These are phyloP conservation scores for Rhizomucor miehei DNA, from an alignment of 371 early-diverging fungal genomes.

Conservation along the genomic window DNA sequence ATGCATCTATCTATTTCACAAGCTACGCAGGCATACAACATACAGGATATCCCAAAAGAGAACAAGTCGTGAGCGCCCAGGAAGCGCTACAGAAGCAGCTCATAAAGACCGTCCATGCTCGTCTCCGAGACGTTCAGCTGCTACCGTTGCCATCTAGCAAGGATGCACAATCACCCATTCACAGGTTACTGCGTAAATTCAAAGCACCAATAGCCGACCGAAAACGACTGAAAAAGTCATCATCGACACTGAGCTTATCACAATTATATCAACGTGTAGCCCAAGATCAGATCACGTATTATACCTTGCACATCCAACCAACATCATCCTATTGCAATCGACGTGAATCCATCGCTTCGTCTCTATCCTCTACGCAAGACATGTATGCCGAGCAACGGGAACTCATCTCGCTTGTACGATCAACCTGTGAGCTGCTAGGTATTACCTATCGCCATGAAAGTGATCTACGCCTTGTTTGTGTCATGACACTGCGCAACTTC, in stretches of 20 bases:
- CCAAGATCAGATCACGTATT: conserved; percentile 40
- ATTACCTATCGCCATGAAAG: conserved; percentile 37
- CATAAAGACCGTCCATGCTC: too few relatives aligned
- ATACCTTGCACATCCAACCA: conserved; percentile 33
- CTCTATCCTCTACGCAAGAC: conserved; percentile 14
- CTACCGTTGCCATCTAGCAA: conserved; percentile 14
- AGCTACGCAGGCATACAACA: conserved; percentile 25
- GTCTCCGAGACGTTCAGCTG: conserved; percentile 33
- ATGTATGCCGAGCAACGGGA: conserved; percentile 1
- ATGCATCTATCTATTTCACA: conserved; percentile 41
- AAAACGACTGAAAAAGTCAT: conserved; percentile 22
- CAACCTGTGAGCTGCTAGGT: conserved; percentile 40
- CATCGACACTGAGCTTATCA: conserved; percentile 31
- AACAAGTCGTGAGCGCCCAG: conserved; percentile 29
- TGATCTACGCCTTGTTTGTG: conserved; percentile 28
- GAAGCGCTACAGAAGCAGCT: too few relatives aligned
- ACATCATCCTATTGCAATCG: too few relatives aligned
- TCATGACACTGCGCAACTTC: conserved; percentile 37
- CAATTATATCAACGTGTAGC: conserved; percentile 35
- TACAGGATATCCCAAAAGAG: conserved; percentile 27
- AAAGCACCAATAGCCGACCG: conserved; percentile 10
- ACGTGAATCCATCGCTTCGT: conserved; percentile 20
- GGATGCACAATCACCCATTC: conserved; percentile 25
- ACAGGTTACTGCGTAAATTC: conserved; percentile 32
- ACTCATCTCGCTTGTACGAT: conserved; percentile 33